Percentiles rank a stretch among this genome's conserved stretches.
These are phyloP conservation scores for Diddensiella transvaalensis DNA, from an alignment of 805 yeast genomes.

Conservation along the genomic window DNA sequence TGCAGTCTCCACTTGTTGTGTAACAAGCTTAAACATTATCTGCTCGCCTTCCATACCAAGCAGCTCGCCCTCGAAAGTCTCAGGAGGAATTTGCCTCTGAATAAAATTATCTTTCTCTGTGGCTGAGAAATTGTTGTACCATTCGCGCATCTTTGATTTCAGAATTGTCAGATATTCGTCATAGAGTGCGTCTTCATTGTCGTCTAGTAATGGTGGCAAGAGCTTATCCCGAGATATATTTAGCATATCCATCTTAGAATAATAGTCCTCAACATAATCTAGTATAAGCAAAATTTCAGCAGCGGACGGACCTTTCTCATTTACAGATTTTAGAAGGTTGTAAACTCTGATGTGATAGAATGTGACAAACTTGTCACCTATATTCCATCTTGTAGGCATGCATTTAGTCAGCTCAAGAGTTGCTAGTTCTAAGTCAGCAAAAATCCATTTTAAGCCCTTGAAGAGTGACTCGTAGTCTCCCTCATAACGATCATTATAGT, in stretches of 20 bases:
- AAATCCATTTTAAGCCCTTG: slow-evolving; percentile 76
- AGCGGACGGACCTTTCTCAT: slow-evolving; percentile 75
- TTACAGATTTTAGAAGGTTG: slow-evolving; percentile 56
- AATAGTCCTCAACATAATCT: slow-evolving; percentile 70
- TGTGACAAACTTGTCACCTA: slow-evolving; percentile 56
- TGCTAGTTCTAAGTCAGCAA: slow-evolving; percentile 70
- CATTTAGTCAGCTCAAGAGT: slow-evolving; percentile 53
- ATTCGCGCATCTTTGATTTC: slow-evolving; percentile 71
- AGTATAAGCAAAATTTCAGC: slow-evolving; percentile 67
- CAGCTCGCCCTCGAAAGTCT: slow-evolving; percentile 54
- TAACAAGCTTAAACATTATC: slow-evolving; percentile 74
- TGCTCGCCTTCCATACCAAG: slow-evolving; percentile 70
- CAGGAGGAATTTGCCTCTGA: slow-evolving; percentile 70
- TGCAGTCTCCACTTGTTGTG: slow-evolving; percentile 87
- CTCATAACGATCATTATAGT: slow-evolving; percentile 41
- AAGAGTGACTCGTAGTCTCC: slow-evolving; percentile 50
- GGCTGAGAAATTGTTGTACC: slow-evolving; percentile 69
- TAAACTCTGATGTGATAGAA: slow-evolving; percentile 68
- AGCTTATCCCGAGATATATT: slow-evolving; percentile 35
- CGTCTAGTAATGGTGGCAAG: slow-evolving; percentile 64
- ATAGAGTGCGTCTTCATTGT: slow-evolving; percentile 65
- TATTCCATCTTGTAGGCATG: slow-evolving; percentile 73
- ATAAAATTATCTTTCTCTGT: slow-evolving; percentile 65
- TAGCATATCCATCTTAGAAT: slow-evolving; percentile 48
- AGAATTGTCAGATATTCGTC: slow-evolving; percentile 75